Percentiles rank a stretch among this genome's conserved stretches.
phyloP scores from a whole-genome alignment of 1,284 basidiomycete genomes.

The Ustanciosporium gigantosporum region DNA sequence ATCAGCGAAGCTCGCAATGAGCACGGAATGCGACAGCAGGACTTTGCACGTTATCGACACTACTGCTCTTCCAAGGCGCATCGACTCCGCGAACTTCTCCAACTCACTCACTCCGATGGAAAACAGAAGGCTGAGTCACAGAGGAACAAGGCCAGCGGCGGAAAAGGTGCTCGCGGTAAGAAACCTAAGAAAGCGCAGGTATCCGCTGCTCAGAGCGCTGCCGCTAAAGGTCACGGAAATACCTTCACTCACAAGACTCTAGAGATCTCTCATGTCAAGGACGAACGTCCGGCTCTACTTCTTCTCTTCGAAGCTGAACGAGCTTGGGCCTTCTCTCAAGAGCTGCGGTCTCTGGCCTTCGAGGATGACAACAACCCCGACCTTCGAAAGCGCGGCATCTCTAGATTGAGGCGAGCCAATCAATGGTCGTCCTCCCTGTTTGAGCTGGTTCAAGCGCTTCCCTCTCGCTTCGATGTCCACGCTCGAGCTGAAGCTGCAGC shows the following conservation, averaged over 20 bases:
- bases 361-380: constrained; percentile 67
- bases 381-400: constrained; percentile 74
- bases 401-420: constrained; percentile 81
- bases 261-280: constrained; percentile 36
- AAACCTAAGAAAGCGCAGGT: constrained; percentile 40
- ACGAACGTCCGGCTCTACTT: constrained; percentile 64
- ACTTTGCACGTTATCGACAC: constrained; percentile 80
- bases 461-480: constrained; percentile 34
- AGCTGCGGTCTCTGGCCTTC: constrained; percentile 69
- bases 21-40: constrained; percentile 86
- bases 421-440: constrained; percentile 79
- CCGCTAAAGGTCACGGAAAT: constrained; percentile 72
- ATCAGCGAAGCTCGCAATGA: constrained; percentile 86
- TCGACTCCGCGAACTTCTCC: constrained; percentile 78
- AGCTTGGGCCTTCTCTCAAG: constrained; percentile 87
- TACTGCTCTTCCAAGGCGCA: constrained; percentile 89
- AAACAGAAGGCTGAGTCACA: constrained; percentile 16
- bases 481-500: constrained; percentile 59
- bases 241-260: constrained; percentile 69
- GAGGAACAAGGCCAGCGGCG: constrained; percentile 12
- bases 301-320: constrained; percentile 86
- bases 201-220: constrained; percentile 44
- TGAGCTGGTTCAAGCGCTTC: constrained; percentile 72
- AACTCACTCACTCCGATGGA: constrained; percentile 71
- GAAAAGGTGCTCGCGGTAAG: constrained; percentile 32